Base-by-base conservation (phyloP, 208 protist genomes). In the Angomonas desouzai region DNA sequence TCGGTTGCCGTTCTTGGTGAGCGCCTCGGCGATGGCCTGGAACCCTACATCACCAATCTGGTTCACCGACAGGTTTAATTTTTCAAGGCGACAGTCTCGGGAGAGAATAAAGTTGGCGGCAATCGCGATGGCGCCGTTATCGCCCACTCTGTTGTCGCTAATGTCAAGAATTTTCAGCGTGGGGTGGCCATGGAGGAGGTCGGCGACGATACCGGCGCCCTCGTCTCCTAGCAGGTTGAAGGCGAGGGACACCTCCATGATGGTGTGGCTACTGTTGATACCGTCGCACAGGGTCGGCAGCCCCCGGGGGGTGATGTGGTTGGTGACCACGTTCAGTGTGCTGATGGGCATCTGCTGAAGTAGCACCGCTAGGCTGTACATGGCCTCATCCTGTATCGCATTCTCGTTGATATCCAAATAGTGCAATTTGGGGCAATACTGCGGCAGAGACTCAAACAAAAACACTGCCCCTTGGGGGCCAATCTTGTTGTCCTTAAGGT, bases 361-460 rank as follows among this genome's bases (percentile, higher is more conserved):
- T 22, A 92, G 62, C 40, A 83, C 51, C 1, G 89, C 83, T 22
- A 92, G 65, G 1, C 68, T 43, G 49, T 83, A 77, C 27, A 92
- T 53, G 22, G 80, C 73, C 53, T 89, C 85, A 62, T 95, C 80
- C 53, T 86, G 79, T 38, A 92, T 90, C 22, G 72, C 72, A 56
- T 95, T 95, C 68, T 95, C 89, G 58, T 83, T 92, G 16, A 95
- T 67, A 51, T 92, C 85, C 18, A 95, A 62, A 68, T 91, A 91
- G 16, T 66, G 65, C 20, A 95, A 60, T 48, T 75, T 68, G 2
- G 69, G 74, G 58, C 85, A 95, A 53, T 77, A 40, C 47, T 74
- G 40, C n/a, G 70, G 72, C 48, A 95, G 72, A 7, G 73, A 63
- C 62, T 89, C 72, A 55, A 83, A 91, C 23, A 95, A 75, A 22